Evolutionary conservation across 2,329 filamentous ascomycete genomes (phyloP).

Genomic region (Penicillium hesseltinei): DNA sequence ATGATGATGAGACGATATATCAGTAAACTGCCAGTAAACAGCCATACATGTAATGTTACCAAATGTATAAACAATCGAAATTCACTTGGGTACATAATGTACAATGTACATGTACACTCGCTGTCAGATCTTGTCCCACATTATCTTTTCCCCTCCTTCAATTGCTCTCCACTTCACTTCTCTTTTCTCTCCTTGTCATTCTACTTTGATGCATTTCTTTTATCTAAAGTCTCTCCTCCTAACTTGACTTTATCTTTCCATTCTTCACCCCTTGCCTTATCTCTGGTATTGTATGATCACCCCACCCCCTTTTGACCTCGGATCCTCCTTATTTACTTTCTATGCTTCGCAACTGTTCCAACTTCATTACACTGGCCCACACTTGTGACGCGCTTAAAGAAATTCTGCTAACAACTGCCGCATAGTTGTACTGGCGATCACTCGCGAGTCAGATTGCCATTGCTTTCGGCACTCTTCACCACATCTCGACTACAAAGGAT

Average conservation of each 20-base stretch:
- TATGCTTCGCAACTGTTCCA: background rate
- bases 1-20: constrained; percentile 13
- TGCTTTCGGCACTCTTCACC: background rate
- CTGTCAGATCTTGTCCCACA: constrained; percentile 15
- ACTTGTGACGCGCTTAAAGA: background rate
- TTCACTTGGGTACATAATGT: constrained; percentile 1
- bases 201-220: background rate
- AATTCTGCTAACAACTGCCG: background rate
- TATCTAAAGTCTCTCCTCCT: background rate
- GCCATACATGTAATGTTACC: background rate
- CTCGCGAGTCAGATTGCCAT: background rate
- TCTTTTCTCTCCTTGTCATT: constrained; percentile 7
- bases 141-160: constrained; percentile 8
- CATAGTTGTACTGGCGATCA: background rate
- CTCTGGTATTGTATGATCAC: constrained; percentile 11
- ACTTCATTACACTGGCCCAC: background rate
- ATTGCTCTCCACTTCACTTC: constrained; percentile 2
- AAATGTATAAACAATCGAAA: background rate
- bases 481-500: constrained; percentile 17
- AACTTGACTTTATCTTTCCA: background rate
- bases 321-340: constrained; percentile 4
- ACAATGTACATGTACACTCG: background rate
- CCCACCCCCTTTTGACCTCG: constrained; percentile 1
- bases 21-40: background rate
- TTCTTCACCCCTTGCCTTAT: constrained; percentile 19